A percentile compares a stretch with the other conserved stretches of the same genome.
These are phyloP conservation scores for Rhizoclosmatium globosum DNA, from an alignment of 192 early-diverging fungal species.

Conservation along the genomic window DNA sequence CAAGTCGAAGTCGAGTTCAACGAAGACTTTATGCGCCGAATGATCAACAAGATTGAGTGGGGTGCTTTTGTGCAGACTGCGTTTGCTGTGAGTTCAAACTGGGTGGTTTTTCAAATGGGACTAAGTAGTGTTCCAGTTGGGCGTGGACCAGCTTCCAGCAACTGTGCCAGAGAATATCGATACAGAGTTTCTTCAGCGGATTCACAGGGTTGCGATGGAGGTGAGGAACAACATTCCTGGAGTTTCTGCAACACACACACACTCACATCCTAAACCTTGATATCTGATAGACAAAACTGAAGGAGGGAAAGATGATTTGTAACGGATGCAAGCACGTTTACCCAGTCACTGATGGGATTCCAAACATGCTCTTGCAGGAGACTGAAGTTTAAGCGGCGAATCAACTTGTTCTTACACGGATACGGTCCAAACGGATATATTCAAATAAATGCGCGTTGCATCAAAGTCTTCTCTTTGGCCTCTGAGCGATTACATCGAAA, in stretches of 20 bases:
- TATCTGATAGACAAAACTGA: conserved; percentile 74
- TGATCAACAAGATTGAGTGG: conserved; percentile 88
- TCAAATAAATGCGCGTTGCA: no score
- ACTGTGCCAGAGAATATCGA: conserved; percentile 67
- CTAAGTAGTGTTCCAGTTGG: conserved; percentile 60
- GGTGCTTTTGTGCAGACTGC: conserved; percentile 57
- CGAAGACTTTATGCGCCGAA: conserved; percentile 81
- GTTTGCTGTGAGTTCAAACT: conserved; percentile 45
- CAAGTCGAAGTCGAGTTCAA: conserved; percentile 86
- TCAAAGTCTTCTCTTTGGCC: no score
- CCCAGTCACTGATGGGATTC: conserved; percentile 91
- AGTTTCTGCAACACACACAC: not conserved
- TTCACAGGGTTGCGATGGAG: conserved; percentile 86
- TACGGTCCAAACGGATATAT: no score
- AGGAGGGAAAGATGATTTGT: conserved; percentile 92
- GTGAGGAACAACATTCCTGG: conserved; percentile 51
- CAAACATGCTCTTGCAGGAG: conserved; percentile 67
- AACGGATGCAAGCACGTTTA: conserved; percentile 89
- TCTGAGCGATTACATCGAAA: no score
- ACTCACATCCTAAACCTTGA: not conserved
- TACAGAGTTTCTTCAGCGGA: conserved; percentile 71
- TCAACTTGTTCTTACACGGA: no score
- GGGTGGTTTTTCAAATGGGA: not conserved
- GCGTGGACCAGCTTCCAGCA: conserved; percentile 71
- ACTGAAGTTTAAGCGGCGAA: conserved; percentile 32